phyloP scores from a whole-genome alignment of 768 basidiomycete species.

The Lactarius indigo region DNA sequence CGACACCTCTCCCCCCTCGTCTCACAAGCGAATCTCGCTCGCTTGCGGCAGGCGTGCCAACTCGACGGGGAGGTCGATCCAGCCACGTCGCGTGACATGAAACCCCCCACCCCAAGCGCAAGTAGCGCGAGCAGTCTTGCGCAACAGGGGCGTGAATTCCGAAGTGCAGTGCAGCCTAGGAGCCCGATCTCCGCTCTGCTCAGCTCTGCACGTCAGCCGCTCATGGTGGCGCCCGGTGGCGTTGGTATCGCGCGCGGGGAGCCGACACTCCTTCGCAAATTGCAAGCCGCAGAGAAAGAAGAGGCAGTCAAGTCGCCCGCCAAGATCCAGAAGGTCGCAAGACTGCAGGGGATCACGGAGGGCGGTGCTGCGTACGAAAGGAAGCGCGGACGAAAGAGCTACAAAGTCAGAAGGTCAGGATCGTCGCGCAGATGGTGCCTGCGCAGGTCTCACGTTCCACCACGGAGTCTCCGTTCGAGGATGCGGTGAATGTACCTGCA shows the following conservation, averaged over 20 bases:
- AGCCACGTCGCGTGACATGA: constrained; percentile 27
- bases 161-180: constrained; percentile 91
- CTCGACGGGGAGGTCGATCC: constrained; percentile 60
- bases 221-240: constrained; percentile 55
- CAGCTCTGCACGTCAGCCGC: constrained; percentile 82
- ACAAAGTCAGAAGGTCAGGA: constrained; percentile 90
- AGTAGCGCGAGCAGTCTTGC: constrained; percentile 59
- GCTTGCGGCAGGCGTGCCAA: constrained; percentile 56
- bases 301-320: constrained; percentile 50
- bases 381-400: constrained; percentile 63
- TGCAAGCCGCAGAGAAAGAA: constrained; percentile 51
- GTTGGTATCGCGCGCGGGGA: constrained; percentile 39
- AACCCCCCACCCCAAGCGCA: constrained; percentile 16
- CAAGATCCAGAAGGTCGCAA: constrained; percentile 37
- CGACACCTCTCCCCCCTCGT: constrained; percentile 55
- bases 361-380: constrained; percentile 31
- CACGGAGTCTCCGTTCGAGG: constrained; percentile 28
- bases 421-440: constrained; percentile 91
- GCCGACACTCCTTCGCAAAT: constrained; percentile 48
- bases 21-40: constrained; percentile 66
- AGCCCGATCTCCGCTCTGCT: constrained; percentile 91
- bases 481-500: constrained; percentile 37
- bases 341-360: constrained; percentile 45
- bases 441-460: constrained; percentile 35
- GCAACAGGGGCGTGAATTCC: constrained; percentile 94